Evolutionary conservation across 768 basidiomycete genomes (phyloP).

Genomic region (Imleria badia): DNA sequence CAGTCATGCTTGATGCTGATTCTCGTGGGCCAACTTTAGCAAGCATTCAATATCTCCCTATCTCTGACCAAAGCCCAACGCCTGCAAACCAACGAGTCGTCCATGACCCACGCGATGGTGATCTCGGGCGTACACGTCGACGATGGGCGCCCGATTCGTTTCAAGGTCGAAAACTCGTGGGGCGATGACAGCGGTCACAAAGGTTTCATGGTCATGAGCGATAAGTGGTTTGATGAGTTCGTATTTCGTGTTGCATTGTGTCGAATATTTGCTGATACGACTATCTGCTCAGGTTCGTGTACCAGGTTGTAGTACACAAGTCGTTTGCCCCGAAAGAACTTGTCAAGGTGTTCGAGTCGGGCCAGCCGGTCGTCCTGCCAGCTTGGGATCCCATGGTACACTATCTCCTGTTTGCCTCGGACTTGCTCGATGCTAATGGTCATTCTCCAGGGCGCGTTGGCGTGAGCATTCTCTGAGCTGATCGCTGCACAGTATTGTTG

Average conservation of each 20-base stretch:
- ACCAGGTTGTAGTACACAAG: slow-evolving; percentile 89
- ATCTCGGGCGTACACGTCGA: slow-evolving; percentile 93
- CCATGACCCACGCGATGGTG: slow-evolving; percentile 91
- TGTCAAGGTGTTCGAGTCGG: slow-evolving; percentile 73
- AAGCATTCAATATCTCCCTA: slow-evolving; percentile 79
- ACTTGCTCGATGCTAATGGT: neutral
- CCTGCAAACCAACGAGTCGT: slow-evolving; percentile 75
- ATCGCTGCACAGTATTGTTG: neutral
- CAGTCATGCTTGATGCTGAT: neutral
- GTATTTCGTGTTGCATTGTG: slow-evolving; percentile 27
- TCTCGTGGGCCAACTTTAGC: slow-evolving; percentile 37
- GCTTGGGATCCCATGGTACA: slow-evolving; percentile 69
- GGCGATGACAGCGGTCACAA: slow-evolving; percentile 73
- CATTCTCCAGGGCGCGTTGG: slow-evolving; percentile 21
- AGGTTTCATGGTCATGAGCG: slow-evolving; percentile 92
- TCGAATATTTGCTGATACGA: slow-evolving; percentile 1
- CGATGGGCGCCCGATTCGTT: slow-evolving; percentile 76
- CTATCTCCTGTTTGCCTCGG: neutral
- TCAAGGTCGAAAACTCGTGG: slow-evolving; percentile 98
- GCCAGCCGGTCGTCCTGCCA: slow-evolving; percentile 65
- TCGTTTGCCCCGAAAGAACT: slow-evolving; percentile 77
- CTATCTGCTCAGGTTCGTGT: slow-evolving; percentile 62
- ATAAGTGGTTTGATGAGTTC: slow-evolving; percentile 89
- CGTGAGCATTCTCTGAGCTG: slow-evolving; percentile 10
- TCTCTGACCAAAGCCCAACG: slow-evolving; percentile 84